These are phyloP conservation scores for Ilyonectria destructans DNA, from an alignment of 2,329 filamentous ascomycete species.

Conservation along the genomic window DNA sequence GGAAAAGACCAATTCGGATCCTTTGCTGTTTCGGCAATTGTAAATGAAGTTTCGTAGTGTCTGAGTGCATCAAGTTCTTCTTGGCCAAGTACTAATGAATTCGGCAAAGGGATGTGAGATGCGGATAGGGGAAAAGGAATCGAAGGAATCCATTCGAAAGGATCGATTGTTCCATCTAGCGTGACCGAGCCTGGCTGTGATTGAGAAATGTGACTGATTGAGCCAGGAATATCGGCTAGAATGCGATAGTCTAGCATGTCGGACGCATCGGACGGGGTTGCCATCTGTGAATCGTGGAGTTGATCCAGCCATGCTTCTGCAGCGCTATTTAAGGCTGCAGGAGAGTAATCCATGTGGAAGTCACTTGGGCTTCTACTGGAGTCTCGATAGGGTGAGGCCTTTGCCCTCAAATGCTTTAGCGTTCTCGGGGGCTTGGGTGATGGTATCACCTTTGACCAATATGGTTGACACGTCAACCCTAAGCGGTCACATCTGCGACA, in stretches of 20 bases:
- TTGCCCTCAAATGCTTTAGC: background rate
- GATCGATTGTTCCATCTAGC: background rate
- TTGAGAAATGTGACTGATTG: background rate
- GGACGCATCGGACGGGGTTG: background rate
- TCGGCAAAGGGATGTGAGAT: conserved; percentile 12
- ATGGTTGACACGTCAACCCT: conserved; percentile 11
- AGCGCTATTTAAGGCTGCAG: background rate
- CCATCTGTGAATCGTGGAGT: background rate
- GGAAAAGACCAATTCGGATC: conserved; percentile 18
- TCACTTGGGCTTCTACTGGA: background rate
- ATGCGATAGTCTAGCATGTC: background rate
- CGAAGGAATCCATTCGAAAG: background rate
- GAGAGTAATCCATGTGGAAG: background rate
- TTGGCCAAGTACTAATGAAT: background rate
- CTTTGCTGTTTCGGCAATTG: conserved; percentile 7
- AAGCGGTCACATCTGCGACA: conserved; percentile 14
- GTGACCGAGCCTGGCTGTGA: background rate
- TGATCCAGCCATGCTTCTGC: background rate
- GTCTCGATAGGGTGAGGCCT: background rate
- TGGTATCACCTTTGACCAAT: background rate
- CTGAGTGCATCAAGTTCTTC: background rate
- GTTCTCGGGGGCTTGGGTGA: background rate
- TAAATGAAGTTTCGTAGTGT: conserved; percentile 3
- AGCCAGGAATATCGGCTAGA: background rate
- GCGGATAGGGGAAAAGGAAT: background rate